Percentiles rank a stretch among this genome's conserved stretches.
Conservation (phyloP, 768 basidiomycete genomes). For the Suillus brevipes region DNA sequence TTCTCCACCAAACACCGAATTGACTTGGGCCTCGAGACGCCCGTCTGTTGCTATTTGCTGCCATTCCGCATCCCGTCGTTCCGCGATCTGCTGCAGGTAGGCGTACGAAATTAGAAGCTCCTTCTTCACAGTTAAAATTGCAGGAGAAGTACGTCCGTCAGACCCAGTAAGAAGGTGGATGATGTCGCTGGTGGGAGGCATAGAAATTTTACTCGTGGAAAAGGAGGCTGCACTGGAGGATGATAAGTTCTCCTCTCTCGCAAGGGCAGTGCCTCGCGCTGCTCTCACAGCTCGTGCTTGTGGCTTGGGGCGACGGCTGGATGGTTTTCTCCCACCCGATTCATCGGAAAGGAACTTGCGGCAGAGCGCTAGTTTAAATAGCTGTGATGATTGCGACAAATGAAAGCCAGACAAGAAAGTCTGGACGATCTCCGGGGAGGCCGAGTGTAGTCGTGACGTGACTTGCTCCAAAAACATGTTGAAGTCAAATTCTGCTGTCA, state of each 20-base stretch:
- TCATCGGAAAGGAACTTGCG: conserved; percentile 38
- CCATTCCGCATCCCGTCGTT: conserved; percentile 38
- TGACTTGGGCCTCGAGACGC: conserved; percentile 26
- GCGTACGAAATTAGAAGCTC: conserved; percentile 41
- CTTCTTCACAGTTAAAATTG: conserved; percentile 36
- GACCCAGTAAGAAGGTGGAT: conserved; percentile 31
- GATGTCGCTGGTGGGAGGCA: conserved; percentile 13
- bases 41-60: conserved; percentile 25
- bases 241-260: background rate
- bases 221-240: conserved; percentile 16
- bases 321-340: conserved; percentile 12
- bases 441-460: conserved; percentile 36
- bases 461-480: conserved; percentile 37
- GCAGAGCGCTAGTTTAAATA: conserved; percentile 47
- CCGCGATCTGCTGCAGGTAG: conserved; percentile 30
- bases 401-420: conserved; percentile 39
- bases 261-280: conserved; percentile 6
- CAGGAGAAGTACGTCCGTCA: conserved; percentile 18
- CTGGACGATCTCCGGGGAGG: conserved; percentile 29
- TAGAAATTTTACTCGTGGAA: conserved; percentile 28
- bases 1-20: conserved; percentile 25
- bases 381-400: conserved; percentile 35
- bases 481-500: conserved; percentile 38
- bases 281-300: conserved; percentile 29
- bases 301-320: conserved; percentile 35